Evolutionary conservation across 129 eudicot genomes (phyloP), one percentile per base, ranked within the genome.

Genomic region (Artemisia tridentata): DNA sequence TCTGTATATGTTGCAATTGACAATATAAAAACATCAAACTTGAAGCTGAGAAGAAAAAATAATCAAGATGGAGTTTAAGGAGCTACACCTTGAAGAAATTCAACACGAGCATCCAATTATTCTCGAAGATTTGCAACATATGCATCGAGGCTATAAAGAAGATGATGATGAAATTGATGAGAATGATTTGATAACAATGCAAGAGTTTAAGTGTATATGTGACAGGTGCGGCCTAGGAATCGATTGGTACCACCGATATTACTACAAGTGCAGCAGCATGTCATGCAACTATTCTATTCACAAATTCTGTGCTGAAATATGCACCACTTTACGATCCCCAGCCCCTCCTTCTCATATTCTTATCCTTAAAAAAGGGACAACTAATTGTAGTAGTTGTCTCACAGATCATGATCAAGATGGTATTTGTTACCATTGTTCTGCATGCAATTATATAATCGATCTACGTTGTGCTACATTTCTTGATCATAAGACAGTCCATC

Each of bases 101-200:
- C 38, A 55, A 6, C 52, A 53, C 38, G 50, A 34, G 52, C 74
- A 69, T 69, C 65, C 64, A 55, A 21, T 69, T 7, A 13, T 27
- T 9, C 74, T 69, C 7, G 64, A 53, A 19, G 65, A 56, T 69
- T 19, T 55, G 41, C 53, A 69, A 38, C 7, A 31, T 0, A 51
- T 68, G 31, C 73, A 51, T n/a, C 62, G 49, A n/a, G 62, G 52
- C 16, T 68, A 68, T n/a, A 15, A 25, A 51, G 62, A 68, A 68
- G 4, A 29, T 7, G 62, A 65, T 1, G 55, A 46, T 0, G 70
- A 38, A 38, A 38, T 41, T 16, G 50, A 51, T 5, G 62, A 68
- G 2, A 29, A 27, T n/a, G 62, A 68, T 23, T 29, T 29, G 59
- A 68, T 68, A 46, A 1, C 48, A 4, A 52, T 47, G 5, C 62